Conservation (phyloP, 257 asterid genomes). For the Jaltomata sinuosa region DNA sequence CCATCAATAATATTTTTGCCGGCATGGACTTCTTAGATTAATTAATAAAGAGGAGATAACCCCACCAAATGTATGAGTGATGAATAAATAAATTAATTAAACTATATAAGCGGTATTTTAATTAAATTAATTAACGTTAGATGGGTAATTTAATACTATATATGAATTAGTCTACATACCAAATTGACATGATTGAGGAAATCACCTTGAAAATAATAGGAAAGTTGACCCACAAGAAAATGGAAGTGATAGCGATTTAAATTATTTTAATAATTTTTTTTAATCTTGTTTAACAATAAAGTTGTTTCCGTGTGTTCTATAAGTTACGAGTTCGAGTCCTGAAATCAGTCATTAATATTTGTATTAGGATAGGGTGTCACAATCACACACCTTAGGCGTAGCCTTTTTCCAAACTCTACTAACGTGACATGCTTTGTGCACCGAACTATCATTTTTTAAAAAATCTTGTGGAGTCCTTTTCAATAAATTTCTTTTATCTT, state of each 20-base stretch:
- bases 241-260: not conserved
- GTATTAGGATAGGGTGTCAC: not conserved
- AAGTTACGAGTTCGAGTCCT: accelerated
- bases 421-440: accelerated
- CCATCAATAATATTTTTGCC: not conserved
- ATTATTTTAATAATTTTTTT: not conserved
- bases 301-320: not conserved
- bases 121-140: not conserved
- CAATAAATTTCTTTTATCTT: no score
- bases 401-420: accelerated
- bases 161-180: not conserved
- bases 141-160: not conserved
- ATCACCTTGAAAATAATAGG: not conserved
- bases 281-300: not conserved
- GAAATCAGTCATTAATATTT: accelerated
- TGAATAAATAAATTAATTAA: not conserved
- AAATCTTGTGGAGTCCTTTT: no score
- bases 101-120: not conserved
- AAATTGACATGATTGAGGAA: slow-evolving; percentile 2
- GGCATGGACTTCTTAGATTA: not conserved
- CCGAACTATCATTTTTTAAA: no score
- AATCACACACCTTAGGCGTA: accelerated
- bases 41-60: not conserved
- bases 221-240: not conserved
- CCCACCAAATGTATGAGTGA: not conserved